Conservation (phyloP, 345 rosid genomes). For the Cardiospermum halicacabum region DNA sequence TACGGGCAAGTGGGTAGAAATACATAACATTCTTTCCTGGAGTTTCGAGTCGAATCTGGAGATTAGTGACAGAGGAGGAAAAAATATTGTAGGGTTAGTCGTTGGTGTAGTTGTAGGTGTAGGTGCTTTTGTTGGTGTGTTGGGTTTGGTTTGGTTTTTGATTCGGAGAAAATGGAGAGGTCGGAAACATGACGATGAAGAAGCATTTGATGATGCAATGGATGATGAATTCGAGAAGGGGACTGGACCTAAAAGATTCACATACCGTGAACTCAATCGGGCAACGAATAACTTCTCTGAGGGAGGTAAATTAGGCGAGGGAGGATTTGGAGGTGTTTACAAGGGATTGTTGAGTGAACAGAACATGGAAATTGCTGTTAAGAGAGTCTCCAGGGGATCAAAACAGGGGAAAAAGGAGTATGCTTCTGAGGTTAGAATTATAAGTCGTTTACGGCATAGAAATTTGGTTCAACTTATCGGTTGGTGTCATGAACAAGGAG, state of each 20-base stretch:
- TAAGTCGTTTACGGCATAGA: constrained; percentile 45
- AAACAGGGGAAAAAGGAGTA: constrained; percentile 43
- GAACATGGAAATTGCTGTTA: constrained; percentile 41
- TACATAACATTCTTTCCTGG: constrained; percentile 35
- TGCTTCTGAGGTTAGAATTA: constrained; percentile 44
- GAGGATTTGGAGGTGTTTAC: constrained; percentile 57
- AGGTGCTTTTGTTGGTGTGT: constrained; percentile 14
- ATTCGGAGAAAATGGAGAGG: constrained; percentile 20
- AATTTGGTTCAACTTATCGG: constrained; percentile 53
- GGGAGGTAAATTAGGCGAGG: constrained; percentile 46
- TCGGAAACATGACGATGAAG: constrained; percentile 1
- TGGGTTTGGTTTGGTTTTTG: constrained; percentile 19
- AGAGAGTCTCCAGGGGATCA: constrained; percentile 41
- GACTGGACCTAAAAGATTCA: constrained; percentile 46
- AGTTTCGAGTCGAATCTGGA: constrained; percentile 12
- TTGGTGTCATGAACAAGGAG: constrained; percentile 50
- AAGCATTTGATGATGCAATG: constrained; percentile 15
- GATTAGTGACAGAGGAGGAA: neutral
- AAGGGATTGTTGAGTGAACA: constrained; percentile 32
- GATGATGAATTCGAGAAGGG: constrained; percentile 46
- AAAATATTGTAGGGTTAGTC: constrained; percentile 5
- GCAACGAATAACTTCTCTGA: constrained; percentile 39
- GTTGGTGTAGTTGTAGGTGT: constrained; percentile 17
- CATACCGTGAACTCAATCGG: constrained; percentile 27
- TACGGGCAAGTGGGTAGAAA: constrained; percentile 35